Evolutionary conservation across 106 monocot species (phyloP).

Genomic region (Iris macrosiphon): DNA sequence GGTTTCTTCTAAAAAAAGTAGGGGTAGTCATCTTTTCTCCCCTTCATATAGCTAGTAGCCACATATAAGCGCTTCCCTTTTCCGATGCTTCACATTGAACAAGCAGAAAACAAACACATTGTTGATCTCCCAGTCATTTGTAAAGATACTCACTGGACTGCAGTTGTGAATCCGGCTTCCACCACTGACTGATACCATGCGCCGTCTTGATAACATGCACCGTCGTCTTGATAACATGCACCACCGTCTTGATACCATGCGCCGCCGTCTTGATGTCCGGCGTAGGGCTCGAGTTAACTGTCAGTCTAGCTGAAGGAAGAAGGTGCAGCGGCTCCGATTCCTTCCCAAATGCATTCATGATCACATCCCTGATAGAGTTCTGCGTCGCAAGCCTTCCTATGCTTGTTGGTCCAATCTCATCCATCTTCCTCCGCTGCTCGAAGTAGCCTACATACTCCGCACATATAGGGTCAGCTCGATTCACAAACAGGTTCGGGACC

Average conservation of each 20-base stretch:
- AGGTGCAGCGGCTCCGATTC: slow-evolving; percentile 55
- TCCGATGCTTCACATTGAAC: no score
- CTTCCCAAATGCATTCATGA: slow-evolving; percentile 39
- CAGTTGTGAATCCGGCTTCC: slow-evolving; percentile 33
- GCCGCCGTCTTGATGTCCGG: slow-evolving; percentile 37
- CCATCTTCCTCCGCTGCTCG: slow-evolving; percentile 60
- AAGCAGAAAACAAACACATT: no score
- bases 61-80: no score
- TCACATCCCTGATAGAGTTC: slow-evolving; percentile 39
- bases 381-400: slow-evolving; percentile 61
- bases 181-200: slow-evolving; percentile 50
- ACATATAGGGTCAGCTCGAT: slow-evolving; percentile 45
- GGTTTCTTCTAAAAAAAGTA: no score
- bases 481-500: slow-evolving; percentile 60
- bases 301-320: slow-evolving; percentile 61
- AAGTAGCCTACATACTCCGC: slow-evolving; percentile 69
- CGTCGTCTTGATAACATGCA: no score
- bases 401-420: slow-evolving; percentile 53
- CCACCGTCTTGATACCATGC: slow-evolving; percentile 45
- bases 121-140: no score
- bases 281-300: slow-evolving; percentile 29
- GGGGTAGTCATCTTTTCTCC: no score
- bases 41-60: no score
- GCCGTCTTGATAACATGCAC: slow-evolving; percentile 33
- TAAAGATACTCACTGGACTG: slow-evolving; percentile 5